Evolutionary conservation across 257 asterid genomes (phyloP).

Genomic region (Schizonepeta tenuifolia): DNA sequence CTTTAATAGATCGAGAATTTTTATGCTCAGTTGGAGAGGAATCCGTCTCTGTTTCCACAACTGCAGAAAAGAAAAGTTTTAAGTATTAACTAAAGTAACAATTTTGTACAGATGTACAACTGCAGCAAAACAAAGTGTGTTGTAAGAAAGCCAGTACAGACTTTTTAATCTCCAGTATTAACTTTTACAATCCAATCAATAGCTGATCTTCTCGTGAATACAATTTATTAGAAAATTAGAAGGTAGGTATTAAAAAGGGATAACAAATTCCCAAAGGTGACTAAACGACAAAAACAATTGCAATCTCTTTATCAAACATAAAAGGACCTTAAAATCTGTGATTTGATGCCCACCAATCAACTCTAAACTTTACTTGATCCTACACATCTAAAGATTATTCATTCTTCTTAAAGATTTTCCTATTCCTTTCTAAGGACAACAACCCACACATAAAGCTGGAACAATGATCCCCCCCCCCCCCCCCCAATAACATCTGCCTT

Average conservation of each 20-base stretch:
- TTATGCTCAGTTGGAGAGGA: conserved; percentile 60
- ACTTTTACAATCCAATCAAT: conserved; percentile 24
- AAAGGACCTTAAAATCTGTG: not conserved
- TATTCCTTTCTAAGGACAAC: not conserved
- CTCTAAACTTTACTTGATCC: not conserved
- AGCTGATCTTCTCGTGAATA: conserved; percentile 30
- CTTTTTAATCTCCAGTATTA: conserved; percentile 2
- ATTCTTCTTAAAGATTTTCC: no score
- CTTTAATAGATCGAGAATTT: conserved; percentile 75
- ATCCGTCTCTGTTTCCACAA: conserved; percentile 42
- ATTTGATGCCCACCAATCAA: not conserved
- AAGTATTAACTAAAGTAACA: conserved; percentile 24
- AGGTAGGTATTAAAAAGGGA: not conserved
- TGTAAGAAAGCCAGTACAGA: conserved; percentile 23
- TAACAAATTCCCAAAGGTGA: not conserved
- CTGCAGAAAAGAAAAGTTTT: conserved; percentile 37
- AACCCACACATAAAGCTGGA: not conserved
- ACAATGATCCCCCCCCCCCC: not conserved
- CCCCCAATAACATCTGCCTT: no score
- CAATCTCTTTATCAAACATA: not conserved
- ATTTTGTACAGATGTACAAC: conserved; percentile 22
- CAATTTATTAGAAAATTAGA: not conserved
- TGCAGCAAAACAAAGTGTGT: conserved; percentile 4
- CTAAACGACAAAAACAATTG: not conserved
- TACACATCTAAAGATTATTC: not conserved